Evolutionary conservation across 1,284 basidiomycete genomes (phyloP).

Genomic region (Ceratorhiza oryzae-sativae): DNA sequence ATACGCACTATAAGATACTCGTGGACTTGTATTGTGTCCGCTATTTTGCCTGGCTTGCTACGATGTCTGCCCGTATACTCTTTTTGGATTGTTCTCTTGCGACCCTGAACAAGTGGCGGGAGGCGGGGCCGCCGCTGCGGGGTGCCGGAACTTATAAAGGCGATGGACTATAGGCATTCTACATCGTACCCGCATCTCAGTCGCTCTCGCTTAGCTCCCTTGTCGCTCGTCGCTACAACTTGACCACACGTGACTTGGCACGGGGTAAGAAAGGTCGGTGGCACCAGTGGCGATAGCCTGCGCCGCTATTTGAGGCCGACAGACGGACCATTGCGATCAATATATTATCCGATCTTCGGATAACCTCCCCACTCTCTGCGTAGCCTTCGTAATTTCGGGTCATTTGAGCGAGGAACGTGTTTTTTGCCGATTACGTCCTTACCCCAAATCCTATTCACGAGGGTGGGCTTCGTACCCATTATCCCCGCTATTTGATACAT

Average conservation of each 20-base stretch:
- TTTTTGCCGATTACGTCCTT: slow-evolving; percentile 14
- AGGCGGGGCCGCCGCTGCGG: slow-evolving; percentile 12
- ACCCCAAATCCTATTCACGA: slow-evolving; percentile 9
- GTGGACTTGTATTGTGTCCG: background rate
- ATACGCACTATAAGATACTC: background rate
- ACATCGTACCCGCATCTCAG: background rate
- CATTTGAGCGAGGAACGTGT: slow-evolving; percentile 20
- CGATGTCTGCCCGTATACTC: background rate
- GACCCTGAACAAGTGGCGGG: slow-evolving; percentile 33
- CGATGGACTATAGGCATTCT: too few species aligned
- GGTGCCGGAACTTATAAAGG: slow-evolving; percentile 11
- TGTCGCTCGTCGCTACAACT: slow-evolving; percentile 3
- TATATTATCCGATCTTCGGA: background rate
- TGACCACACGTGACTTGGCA: slow-evolving; percentile 27
- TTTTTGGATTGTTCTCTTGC: slow-evolving; percentile 31
- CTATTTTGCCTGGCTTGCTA: background rate
- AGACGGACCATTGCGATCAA: background rate
- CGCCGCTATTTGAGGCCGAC: slow-evolving; percentile 1
- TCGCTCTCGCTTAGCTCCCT: background rate
- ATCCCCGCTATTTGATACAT: slow-evolving; percentile 3
- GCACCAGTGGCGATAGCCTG: slow-evolving; percentile 20
- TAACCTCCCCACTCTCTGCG: background rate
- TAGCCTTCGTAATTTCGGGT: slow-evolving; percentile 8
- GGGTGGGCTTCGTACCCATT: background rate
- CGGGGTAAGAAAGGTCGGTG: slow-evolving; percentile 22